Evolutionary conservation across 345 rosid genomes (phyloP).

Genomic region (Eucalyptus urophylla): DNA sequence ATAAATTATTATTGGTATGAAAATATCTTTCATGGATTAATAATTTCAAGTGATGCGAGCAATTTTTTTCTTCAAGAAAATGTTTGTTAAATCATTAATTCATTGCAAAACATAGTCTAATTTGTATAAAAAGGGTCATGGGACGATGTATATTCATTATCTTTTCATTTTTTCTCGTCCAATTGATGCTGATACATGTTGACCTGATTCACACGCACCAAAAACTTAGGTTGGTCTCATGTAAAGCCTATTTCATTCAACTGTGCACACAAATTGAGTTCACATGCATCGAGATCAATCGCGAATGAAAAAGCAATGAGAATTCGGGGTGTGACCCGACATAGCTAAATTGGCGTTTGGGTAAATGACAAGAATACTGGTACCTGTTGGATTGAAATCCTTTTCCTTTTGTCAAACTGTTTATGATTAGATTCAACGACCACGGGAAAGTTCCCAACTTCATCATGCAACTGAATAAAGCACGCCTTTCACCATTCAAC

Average conservation of each 20-base stretch:
- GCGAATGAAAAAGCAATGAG: not conserved
- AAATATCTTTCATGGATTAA: not conserved
- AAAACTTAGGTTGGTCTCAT: not conserved
- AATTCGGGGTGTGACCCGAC: not conserved
- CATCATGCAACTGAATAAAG: not conserved
- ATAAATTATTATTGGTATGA: not conserved
- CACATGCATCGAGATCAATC: not conserved
- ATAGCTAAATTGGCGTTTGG: not conserved
- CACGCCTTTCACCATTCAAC: not conserved
- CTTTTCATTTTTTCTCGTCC: not conserved
- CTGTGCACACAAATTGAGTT: not conserved
- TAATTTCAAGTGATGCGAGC: not conserved
- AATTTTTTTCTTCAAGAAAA: not conserved
- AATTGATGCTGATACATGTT: not conserved
- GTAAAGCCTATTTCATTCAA: not conserved
- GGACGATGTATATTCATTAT: not conserved
- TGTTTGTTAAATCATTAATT: not conserved
- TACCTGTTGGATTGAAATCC: not conserved
- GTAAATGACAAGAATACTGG: not conserved
- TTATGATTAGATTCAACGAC: not conserved
- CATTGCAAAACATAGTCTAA: not conserved
- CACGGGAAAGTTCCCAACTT: not conserved
- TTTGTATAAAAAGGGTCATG: not conserved
- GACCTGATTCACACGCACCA: not conserved
- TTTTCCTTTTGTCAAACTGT: not conserved